phyloP scores from a whole-genome alignment of 208 protist species.

The Acanthamoeba triangularis region DNA sequence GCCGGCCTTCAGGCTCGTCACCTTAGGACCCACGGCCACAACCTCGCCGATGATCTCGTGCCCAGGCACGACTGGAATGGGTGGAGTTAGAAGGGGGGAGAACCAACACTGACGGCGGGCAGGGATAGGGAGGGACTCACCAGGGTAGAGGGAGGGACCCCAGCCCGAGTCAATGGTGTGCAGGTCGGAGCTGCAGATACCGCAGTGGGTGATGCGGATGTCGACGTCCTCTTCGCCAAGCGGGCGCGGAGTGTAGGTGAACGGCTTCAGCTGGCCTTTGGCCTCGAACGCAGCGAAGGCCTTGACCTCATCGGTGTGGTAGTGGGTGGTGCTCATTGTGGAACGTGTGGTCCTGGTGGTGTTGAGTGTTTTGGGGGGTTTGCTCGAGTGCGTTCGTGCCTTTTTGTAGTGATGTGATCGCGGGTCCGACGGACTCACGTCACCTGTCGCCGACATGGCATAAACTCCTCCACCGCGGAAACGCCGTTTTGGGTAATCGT shows the following conservation, averaged over 20 bases:
- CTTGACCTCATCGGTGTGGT: background rate
- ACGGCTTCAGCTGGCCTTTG: conserved; percentile 27
- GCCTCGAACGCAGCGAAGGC: conserved; percentile 26
- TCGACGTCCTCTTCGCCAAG: conserved; percentile 19
- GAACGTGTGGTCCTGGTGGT: background rate
- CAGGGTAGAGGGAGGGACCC: background rate
- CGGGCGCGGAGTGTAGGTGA: background rate
- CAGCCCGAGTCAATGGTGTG: conserved; percentile 58
- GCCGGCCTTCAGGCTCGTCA: conserved; percentile 69
- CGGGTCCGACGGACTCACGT: background rate
- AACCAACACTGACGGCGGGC: background rate
- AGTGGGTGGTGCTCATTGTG: background rate
- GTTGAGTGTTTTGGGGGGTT: background rate
- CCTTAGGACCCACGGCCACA: background rate
- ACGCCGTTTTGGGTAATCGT: too few species aligned
- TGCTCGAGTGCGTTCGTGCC: too few species aligned
- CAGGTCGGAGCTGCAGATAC: conserved; percentile 59
- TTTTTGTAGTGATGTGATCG: too few species aligned
- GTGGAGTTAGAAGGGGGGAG: background rate
- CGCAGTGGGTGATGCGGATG: conserved; percentile 55
- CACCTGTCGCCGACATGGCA: too few species aligned
- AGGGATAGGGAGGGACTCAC: background rate
- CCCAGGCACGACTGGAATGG: conserved; percentile 53
- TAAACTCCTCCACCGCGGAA: too few species aligned
- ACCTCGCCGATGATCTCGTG: conserved; percentile 81